Percentiles rank a stretch among this genome's conserved stretches.
Evolutionary conservation across 495 filamentous ascomycete species (phyloP).

Genomic region (Acidiella bohemica): DNA sequence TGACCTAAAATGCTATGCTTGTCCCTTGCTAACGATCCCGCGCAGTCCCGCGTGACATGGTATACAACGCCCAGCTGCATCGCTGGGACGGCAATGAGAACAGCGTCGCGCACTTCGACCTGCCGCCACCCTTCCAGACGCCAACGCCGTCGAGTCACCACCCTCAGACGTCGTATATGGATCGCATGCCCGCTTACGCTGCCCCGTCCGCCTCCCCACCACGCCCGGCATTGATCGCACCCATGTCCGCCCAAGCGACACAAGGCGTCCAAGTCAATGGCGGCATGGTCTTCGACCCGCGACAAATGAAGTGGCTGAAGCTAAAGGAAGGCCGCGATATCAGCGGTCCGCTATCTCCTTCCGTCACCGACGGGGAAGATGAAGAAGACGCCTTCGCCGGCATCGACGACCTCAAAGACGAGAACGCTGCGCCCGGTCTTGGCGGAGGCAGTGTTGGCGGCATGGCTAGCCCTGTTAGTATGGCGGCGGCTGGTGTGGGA

Average conservation of each 20-base stretch:
- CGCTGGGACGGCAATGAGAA: constrained; percentile 97
- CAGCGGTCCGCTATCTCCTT: constrained; percentile 18
- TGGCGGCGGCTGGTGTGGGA: constrained; percentile 13
- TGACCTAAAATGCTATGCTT: too few species aligned
- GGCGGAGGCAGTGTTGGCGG: constrained; percentile 28
- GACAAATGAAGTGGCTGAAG: constrained; percentile 90
- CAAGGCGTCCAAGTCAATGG: constrained; percentile 80
- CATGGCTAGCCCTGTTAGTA: constrained; percentile 10
- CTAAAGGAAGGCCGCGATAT: constrained; percentile 17
- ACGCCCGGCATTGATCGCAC: constrained; percentile 85
- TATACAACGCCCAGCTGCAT: constrained; percentile 71
- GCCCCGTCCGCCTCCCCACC: constrained; percentile 40
- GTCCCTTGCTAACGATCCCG: background rate
- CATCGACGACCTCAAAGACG: constrained; percentile 51
- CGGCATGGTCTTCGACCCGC: constrained; percentile 94
- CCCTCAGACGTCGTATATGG: constrained; percentile 15
- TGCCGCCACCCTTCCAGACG: constrained; percentile 20
- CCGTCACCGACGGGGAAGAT: constrained; percentile 34
- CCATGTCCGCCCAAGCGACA: constrained; percentile 55
- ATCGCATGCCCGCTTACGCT: constrained; percentile 8
- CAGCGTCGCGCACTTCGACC: constrained; percentile 59
- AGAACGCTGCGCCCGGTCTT: constrained; percentile 35
- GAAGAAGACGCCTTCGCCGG: constrained; percentile 70
- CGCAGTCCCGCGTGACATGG: constrained; percentile 45
- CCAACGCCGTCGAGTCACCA: constrained; percentile 15